Conservation (phyloP, 495 filamentous ascomycete species). For the Aspergillus ostianus region DNA sequence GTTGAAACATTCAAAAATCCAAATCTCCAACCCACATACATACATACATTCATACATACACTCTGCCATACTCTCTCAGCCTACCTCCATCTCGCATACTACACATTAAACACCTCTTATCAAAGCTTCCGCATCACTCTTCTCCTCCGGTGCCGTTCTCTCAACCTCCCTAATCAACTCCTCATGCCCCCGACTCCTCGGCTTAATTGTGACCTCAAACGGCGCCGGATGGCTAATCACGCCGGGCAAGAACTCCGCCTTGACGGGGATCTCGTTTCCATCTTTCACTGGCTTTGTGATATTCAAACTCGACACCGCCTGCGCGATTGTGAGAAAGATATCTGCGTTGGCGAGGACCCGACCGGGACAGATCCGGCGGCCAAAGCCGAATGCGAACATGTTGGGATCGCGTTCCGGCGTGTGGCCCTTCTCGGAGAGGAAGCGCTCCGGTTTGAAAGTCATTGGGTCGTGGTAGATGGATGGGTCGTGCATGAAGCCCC, state of each 20-base stretch:
- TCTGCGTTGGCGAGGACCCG: conserved; percentile 57
- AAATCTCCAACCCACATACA: no score
- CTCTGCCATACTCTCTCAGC: no score
- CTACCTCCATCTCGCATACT: not conserved
- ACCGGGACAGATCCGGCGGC: conserved; percentile 58
- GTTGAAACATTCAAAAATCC: no score
- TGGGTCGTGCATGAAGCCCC: conserved; percentile 24
- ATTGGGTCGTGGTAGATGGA: conserved; percentile 17
- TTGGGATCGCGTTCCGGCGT: conserved; percentile 27
- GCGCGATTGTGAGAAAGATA: conserved; percentile 49
- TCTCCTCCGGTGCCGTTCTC: conserved; percentile 39
- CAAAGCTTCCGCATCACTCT: conserved; percentile 28
- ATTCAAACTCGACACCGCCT: conserved; percentile 56
- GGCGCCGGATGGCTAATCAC: conserved; percentile 39
- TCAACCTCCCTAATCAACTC: conserved; percentile 38
- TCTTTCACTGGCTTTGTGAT: conserved; percentile 20
- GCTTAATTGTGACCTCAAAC: conserved; percentile 29
- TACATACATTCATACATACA: no score
- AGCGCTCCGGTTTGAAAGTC: conserved; percentile 38
- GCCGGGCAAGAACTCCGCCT: conserved; percentile 32
- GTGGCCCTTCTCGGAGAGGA: conserved; percentile 16
- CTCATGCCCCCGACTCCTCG: conserved; percentile 31
- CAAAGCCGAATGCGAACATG: conserved; percentile 52
- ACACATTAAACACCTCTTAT: not conserved
- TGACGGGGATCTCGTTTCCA: conserved; percentile 22